Base-by-base conservation (phyloP, 345 rosid genomes). In the Populus davidiana region DNA sequence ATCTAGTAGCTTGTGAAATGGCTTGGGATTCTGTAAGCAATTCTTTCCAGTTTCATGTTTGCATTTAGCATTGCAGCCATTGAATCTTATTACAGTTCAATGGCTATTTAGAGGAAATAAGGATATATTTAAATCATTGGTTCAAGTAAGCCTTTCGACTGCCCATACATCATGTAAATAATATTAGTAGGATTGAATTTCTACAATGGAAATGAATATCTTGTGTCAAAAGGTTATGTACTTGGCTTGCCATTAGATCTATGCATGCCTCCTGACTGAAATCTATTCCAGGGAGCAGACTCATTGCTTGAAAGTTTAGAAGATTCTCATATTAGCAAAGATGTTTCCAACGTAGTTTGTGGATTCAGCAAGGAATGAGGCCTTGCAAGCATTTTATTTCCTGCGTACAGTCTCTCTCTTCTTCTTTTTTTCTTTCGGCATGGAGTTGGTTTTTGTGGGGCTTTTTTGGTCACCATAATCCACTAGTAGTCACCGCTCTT, bases 71-170 rank as follows among this genome's bases (percentile, higher is more conserved):
- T 47, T 14, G 20, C 36, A 50, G 62, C 66, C 62, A 39, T 29
- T 23, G 66, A 69, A 43, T 61, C 70, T 66, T 68, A 54, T 67
- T 35, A 14, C 73, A 61, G 31, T 33, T 72, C 66, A 47, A 2
- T 54, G 70, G 72, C 74, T 8, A 66, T n/a, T 27, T 52, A 50
- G 29, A 54, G 23, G 65, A 36, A 71, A 62, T 71, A 71, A 70
- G 16, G 35, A 47, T 38, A 31, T 12, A 9, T 8, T 17, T 14
- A n/a, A 65, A 31, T 36, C 10, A 33, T 29, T 50, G 21, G 63
- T 64, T 71, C 67, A 65, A 18, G 44, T 47, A 18, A 44, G 71
- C 33, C 14, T 17, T 43, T 38, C 2, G 59, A 49, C 62, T 69
- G 35, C 68, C 1, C 16, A 64, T 44, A 70, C 61, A 47, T 69